These are phyloP conservation scores for Aleurites moluccanus DNA, from an alignment of 441 rosid species.

Conservation along the genomic window DNA sequence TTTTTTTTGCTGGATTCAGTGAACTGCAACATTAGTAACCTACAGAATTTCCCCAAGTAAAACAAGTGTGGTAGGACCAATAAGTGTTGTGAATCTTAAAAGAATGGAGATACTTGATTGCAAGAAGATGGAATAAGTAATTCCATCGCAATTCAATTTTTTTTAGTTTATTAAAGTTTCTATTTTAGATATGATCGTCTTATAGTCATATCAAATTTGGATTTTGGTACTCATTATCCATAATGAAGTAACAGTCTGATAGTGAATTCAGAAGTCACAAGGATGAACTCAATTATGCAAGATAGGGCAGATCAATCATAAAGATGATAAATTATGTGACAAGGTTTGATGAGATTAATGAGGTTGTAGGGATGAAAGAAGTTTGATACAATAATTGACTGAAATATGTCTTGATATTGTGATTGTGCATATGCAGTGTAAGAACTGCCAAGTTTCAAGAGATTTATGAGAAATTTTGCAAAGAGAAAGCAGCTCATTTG, in stretches of 20 bases:
- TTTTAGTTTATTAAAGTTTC: no score
- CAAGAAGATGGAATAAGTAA: no score
- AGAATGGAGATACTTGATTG: no score
- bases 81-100: no score
- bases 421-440: conserved; percentile 53
- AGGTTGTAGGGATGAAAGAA: conserved; percentile 6
- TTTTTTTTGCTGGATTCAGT: no score
- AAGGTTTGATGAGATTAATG: conserved; percentile 40
- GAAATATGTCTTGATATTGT: conserved; percentile 6
- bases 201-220: not conserved
- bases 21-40: no score
- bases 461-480: conserved; percentile 59
- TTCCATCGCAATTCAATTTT: no score
- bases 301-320: no score
- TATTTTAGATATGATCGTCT: not conserved
- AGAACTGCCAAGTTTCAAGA: conserved; percentile 65
- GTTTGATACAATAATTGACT: not conserved
- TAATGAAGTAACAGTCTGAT: not conserved
- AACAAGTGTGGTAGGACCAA: no score
- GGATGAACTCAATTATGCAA: no score
- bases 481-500: conserved; percentile 60
- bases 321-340: no score
- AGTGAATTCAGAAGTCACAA: not conserved
- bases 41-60: no score
- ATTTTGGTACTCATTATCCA: not conserved